Percentiles rank a stretch among this genome's conserved stretches.
These are phyloP conservation scores for Rosa lucieae DNA, from an alignment of 306 rosid species.

Conservation along the genomic window DNA sequence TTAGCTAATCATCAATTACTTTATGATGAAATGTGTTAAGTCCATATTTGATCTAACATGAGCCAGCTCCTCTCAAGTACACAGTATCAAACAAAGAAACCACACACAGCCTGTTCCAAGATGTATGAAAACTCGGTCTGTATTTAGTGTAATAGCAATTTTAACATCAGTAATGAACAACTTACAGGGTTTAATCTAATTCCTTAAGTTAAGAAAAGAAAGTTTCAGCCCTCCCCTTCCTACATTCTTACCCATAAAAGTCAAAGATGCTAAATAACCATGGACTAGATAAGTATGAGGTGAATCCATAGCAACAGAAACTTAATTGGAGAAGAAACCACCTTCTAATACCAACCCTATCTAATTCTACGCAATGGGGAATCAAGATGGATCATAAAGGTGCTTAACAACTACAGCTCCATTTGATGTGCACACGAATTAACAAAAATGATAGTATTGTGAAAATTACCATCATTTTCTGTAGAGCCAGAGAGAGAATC, in stretches of 20 bases:
- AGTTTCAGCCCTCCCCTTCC: neutral
- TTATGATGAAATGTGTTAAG: too few relatives aligned
- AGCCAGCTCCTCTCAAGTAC: constrained; percentile 86
- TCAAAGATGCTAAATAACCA: neutral
- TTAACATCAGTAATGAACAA: neutral
- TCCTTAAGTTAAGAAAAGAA: neutral
- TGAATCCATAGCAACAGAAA: neutral
- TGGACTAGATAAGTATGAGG: neutral
- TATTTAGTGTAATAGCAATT: constrained; percentile 1
- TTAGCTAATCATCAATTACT: too few relatives aligned
- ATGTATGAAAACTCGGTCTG: constrained; percentile 17
- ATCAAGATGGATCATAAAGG: neutral
- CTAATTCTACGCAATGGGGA: neutral
- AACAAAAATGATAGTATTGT: neutral
- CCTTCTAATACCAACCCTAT: neutral
- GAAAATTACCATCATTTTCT: neutral
- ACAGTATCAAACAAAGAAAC: constrained; percentile 95
- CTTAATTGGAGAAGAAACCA: neutral
- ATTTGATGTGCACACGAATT: neutral
- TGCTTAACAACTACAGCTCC: neutral
- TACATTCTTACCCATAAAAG: neutral
- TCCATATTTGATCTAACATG: too few relatives aligned
- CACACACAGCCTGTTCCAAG: constrained; percentile 70
- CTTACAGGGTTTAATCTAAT: neutral
- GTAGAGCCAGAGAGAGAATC: neutral